Base-by-base conservation (phyloP, 73 alveolate species). In the Stentor roeselii region DNA sequence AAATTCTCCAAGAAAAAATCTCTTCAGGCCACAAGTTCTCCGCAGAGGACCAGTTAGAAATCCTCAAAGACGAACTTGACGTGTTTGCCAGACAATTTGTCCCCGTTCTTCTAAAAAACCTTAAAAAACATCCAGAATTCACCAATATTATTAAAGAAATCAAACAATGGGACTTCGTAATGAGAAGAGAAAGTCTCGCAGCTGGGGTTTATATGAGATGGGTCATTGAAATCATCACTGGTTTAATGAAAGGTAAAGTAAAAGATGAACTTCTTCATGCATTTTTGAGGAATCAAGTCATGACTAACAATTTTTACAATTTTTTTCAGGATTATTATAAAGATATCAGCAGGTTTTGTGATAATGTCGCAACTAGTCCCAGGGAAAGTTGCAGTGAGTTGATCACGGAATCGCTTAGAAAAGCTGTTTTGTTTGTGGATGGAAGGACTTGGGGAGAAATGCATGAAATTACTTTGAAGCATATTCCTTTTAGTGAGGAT, bases 361-460 rank as follows among this genome's bases (percentile, higher is more conserved):
- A 50, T 50, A 50, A 50, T 50, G 6, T 50, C 21, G 21, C 6
- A 11, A 50, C 67, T 11, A 50, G 21, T 11, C 6, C 6, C 6
- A 50, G 21, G 21, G 67, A 50, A 50, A 50, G 30, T 11, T 50
- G 67, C 67, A 21, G 21, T 50, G 67, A 50, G 67, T 11, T 50
- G 6, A 21, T 50, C 21, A 11, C 67, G 21, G 21, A 50, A 50
- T 6, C 67, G 21, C 21, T 50, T 50, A 21, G 6, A 6, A 6
- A 50, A 50, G 67, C 67, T 50, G 6, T 6, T 21, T 11, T 11
- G 21, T 11, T 50, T 50, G 67, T 50, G 21, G 67, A 50, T 50
- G 67, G 67, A 21, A 50, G 67, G 67, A 50, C 67, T 50, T 50
- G 67, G 67, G 67, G 67, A 21, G 67, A 50, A 11, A 11, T 50